Evolutionary conservation across 179 eudicot genomes (phyloP), one percentile per base, ranked within the genome.

Genomic region (Beta macrorhiza): DNA sequence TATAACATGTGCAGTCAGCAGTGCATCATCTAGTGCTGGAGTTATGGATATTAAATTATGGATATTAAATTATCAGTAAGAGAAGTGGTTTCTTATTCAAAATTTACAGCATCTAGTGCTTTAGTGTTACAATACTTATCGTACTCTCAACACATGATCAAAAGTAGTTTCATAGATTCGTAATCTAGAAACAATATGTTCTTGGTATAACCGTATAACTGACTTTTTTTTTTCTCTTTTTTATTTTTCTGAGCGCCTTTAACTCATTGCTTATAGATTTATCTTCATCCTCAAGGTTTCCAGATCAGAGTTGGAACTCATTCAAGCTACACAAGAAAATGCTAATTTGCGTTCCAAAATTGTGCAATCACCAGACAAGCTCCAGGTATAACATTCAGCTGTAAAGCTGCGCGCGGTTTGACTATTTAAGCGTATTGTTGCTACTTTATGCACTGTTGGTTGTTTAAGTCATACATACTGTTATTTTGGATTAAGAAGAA

Each of bases 291-390:
- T 67, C 55, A 87, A 95, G 98, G 87, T 93, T 72, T 85, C 91
- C 58, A 87, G 80, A 85, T 95, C 98, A 69, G 97, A 92, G 85
- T 95, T 87, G 80, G 93, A 88, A 9, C 85, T 93, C 84, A 90
- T 92, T 45, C 99, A 92, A 90, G 90, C 87, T 87, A 91, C 84
- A 63, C 93, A 93, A 86, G 96, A 93, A 87, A 92, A 91, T 90
- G 94, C 93, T 72, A 89, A 72, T 79, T 88, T 89, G 72, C 91
- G 91, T 42, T 91, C 99, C 22, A 90, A 90, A 86, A 91, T 95
- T 84, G 99, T 95, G 70, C 97, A 93, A 70, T 95, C 99, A 64
- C 99, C 99, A 14, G 97, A 89, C 77, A 95, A 95, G 84, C 91
- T 95, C 75, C 97, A 94, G 97, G 93, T 93, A 88, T 56, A 20